Percentiles rank a stretch among this genome's conserved stretches.
Conservation (phyloP, 192 early-diverging fungal genomes). For the Phycomyces nitens region DNA sequence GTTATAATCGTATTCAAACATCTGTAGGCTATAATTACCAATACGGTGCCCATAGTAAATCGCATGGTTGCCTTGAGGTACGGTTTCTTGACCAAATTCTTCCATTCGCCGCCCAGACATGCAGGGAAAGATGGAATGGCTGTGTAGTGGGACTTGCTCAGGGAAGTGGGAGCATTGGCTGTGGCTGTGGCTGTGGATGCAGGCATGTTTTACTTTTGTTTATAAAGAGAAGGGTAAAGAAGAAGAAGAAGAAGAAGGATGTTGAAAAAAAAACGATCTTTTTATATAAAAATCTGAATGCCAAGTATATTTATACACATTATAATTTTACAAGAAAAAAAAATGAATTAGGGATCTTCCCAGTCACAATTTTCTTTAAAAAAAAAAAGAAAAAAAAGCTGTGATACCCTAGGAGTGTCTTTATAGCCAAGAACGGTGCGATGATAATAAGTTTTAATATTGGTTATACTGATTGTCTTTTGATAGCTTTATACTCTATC, state of each 20-base stretch:
- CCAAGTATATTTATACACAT: background rate
- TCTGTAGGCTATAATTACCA: too few relatives aligned
- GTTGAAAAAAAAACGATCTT: background rate
- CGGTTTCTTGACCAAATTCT: constrained; percentile 15
- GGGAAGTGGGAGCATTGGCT: background rate
- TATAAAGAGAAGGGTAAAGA: background rate
- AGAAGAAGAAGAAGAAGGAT: too few relatives aligned
- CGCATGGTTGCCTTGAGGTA: constrained; percentile 26
- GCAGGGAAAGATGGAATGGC: constrained; percentile 28
- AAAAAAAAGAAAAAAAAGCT: too few relatives aligned
- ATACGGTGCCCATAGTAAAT: constrained; percentile 13
- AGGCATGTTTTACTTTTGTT: background rate
- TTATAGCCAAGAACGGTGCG: too few relatives aligned
- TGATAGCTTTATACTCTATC: too few relatives aligned
- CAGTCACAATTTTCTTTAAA: too few relatives aligned
- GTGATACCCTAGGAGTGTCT: too few relatives aligned
- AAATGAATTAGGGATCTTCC: too few relatives aligned
- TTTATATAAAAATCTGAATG: background rate
- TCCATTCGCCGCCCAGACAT: constrained; percentile 27
- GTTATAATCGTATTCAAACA: too few relatives aligned
- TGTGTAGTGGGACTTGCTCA: constrained; percentile 6
- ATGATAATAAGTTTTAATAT: too few relatives aligned
- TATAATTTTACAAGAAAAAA: too few relatives aligned
- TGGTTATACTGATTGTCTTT: too few relatives aligned
- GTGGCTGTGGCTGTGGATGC: constrained; percentile 8